Evolutionary conservation across 495 filamentous ascomycete genomes (phyloP).

Genomic region (Pyrenula massariospora): DNA sequence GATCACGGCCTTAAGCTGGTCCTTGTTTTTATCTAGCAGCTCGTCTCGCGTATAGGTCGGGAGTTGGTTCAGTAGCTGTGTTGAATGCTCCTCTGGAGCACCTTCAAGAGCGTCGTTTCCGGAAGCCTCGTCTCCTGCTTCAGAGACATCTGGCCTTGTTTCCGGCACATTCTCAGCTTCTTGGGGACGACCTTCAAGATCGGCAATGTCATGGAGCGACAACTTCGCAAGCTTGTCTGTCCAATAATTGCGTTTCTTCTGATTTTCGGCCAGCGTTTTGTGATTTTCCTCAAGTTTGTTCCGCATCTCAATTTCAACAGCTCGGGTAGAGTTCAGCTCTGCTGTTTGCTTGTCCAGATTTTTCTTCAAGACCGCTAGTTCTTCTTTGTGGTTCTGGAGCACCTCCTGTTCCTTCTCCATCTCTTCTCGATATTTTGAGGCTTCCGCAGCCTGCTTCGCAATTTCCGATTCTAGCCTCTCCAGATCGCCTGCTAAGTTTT

Average conservation of each 20-base stretch:
- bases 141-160: constrained; percentile 12
- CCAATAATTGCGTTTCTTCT: constrained; percentile 77
- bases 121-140: not conserved
- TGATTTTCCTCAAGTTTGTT: constrained; percentile 95
- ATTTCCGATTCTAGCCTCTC: constrained; percentile 67
- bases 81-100: constrained; percentile 6
- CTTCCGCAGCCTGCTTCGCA: constrained; percentile 59
- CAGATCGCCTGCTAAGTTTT: constrained; percentile 54
- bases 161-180: not conserved
- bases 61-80: constrained; percentile 42
- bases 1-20: constrained; percentile 74
- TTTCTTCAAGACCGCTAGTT: constrained; percentile 64
- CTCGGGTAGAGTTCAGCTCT: constrained; percentile 81
- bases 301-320: constrained; percentile 92
- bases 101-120: constrained; percentile 3
- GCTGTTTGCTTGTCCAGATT: constrained; percentile 79
- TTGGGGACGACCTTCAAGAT: constrained; percentile 39
- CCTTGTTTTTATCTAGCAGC: constrained; percentile 84
- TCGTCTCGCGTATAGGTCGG: constrained; percentile 83
- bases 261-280: constrained; percentile 75
- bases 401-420: constrained; percentile 80
- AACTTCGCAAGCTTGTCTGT: constrained; percentile 74
- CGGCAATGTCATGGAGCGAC: constrained; percentile 63
- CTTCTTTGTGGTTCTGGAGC: constrained; percentile 66
- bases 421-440: constrained; percentile 55